These are phyloP conservation scores for Angomonas desouzai DNA, from an alignment of 208 protist species.

Conservation along the genomic window DNA sequence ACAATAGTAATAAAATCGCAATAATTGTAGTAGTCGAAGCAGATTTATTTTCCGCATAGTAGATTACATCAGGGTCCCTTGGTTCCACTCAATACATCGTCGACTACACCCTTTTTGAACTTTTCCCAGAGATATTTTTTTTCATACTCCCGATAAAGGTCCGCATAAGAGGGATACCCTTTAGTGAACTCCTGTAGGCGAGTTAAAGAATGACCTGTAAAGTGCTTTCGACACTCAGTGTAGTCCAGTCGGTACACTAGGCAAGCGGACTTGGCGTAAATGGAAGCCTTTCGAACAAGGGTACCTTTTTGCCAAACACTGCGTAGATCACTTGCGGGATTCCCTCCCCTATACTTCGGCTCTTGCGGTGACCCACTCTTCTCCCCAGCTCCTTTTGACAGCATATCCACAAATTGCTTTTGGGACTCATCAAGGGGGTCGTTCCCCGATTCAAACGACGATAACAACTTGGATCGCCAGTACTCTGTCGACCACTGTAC, in stretches of 20 bases:
- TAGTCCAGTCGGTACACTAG: slow-evolving; percentile 34
- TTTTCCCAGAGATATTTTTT: slow-evolving; percentile 30
- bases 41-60: slow-evolving; percentile 4
- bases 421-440: slow-evolving; percentile 3
- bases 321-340: not conserved
- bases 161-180: slow-evolving; percentile 47
- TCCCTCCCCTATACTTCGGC: not conserved
- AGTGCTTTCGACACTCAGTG: slow-evolving; percentile 17
- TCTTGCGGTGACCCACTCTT: not conserved
- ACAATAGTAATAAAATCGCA: no score
- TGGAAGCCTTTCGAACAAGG: slow-evolving; percentile 27
- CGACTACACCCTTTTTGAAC: slow-evolving; percentile 30
- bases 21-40: no score
- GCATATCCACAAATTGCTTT: slow-evolving; percentile 14
- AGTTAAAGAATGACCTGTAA: slow-evolving; percentile 24
- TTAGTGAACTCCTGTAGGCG: slow-evolving; percentile 44
- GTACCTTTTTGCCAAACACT: slow-evolving; percentile 16
- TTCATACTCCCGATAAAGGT: slow-evolving; percentile 43
- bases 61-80: slow-evolving; percentile 11
- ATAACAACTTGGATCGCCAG: slow-evolving; percentile 35
- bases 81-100: slow-evolving; percentile 18
- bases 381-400: slow-evolving; percentile 1
- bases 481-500: slow-evolving; percentile 48
- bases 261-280: slow-evolving; percentile 35
- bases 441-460: not conserved